Base-by-base conservation (phyloP, 2,329 filamentous ascomycete genomes). In the Botrytis fragariae region DNA sequence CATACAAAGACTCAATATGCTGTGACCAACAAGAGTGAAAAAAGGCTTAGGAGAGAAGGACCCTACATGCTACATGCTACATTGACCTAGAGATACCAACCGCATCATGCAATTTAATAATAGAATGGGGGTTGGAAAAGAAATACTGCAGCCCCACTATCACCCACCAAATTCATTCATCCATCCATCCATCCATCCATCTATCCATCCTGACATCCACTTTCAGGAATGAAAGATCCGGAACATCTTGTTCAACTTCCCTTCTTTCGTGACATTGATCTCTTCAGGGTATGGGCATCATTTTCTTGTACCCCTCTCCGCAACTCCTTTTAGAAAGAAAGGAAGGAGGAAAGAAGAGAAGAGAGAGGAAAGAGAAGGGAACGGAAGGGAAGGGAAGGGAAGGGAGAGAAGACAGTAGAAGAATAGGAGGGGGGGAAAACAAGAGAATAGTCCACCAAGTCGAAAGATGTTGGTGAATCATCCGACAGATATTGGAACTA, bases 171-270 rank as follows among this genome's bases (percentile, higher is more conserved):
- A 54, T 54, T 14, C 48, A n/a, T 29, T 10, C 3, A 39, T 14
- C 12, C 42, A 42, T 42, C 1, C 54, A 60, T 37, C 35, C 37
- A 60, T 37, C 35, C 37, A 29, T 42, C 42, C 16, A 44, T 44
- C 42, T 16, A 39, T 39, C 37, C 37, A 39, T 39, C 37, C 10
- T 39, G 1, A 44, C 16, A 7, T 63, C 39, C 39, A 45, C 39
- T 44, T 10, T 22, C 10, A 45, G 29, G 37, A 45, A 44, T 32
- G 39, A 45, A 29, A 45, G 39, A 32, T 63, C 39, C 14, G 16
- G 61, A 44, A 63, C 61, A 63, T 63, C 61, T 44, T 14, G 39
- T 63, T 45, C 61, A 42, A 63, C 61, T 63, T 44, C n/a, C 25
- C 25, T 62, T 44, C 8, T 29, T 44, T 22, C 29, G 8, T 20